phyloP scores from a whole-genome alignment of 306 rosid species.

The Trifolium fragiferum region DNA sequence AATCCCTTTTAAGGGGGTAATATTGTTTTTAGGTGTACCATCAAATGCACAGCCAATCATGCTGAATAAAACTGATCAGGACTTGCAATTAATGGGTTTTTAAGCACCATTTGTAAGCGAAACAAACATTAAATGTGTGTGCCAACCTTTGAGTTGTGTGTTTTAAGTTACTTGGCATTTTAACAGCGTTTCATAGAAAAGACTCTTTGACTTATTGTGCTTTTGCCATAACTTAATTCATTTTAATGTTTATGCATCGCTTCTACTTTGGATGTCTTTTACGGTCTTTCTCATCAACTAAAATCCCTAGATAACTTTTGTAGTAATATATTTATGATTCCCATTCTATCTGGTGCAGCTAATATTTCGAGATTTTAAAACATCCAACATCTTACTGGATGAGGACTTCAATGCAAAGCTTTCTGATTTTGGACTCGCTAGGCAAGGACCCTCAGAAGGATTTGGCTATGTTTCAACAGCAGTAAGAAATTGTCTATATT shows the following conservation, averaged over 20 bases:
- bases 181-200: conserved; percentile 11
- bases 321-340: conserved; percentile 41
- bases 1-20: background rate
- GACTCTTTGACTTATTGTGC: background rate
- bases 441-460: conserved; percentile 94
- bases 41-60: background rate
- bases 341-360: conserved; percentile 65
- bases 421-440: conserved; percentile 98
- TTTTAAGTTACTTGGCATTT: conserved; percentile 20
- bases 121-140: conserved; percentile 1
- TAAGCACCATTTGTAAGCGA: conserved; percentile 12
- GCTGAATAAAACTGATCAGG: conserved; percentile 1
- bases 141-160: background rate
- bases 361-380: conserved; percentile 93
- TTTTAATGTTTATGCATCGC: conserved; percentile 24
- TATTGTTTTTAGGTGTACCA: background rate
- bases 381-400: conserved; percentile 85
- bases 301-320: background rate
- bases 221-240: conserved; percentile 21
- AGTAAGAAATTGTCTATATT: conserved; percentile 56
- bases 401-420: conserved; percentile 94
- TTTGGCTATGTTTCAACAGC: conserved; percentile 84
- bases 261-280: conserved; percentile 32
- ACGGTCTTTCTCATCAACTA: conserved; percentile 20
- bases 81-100: conserved; percentile 7